Base-by-base conservation (phyloP, 208 protist genomes). In the Trypanosoma vivax region DNA sequence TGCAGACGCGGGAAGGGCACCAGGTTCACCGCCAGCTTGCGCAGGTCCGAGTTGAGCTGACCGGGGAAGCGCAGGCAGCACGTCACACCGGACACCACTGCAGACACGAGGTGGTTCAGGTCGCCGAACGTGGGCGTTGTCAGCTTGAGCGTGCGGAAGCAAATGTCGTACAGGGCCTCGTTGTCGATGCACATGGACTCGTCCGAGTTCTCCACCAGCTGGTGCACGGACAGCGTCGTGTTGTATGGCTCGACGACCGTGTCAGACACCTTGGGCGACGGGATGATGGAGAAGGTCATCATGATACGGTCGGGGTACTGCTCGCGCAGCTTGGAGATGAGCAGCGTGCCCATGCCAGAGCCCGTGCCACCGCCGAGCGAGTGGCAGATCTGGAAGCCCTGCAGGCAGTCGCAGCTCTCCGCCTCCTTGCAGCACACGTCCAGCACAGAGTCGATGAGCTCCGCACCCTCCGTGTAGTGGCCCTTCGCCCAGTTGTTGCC, bases 401-500 rank as follows among this genome's bases (percentile, higher is more conserved):
- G 97, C 33, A 99, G 83, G 74, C 93, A 97, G 64, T 99, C 97
- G 74, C 94, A 98, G 60, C 51, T 60, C 76, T 99, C 98, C 35
- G 94, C 96, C 82, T 99, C 97, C 81, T 97, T 99, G 65, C 98
- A 87, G 38, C 99, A 94, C 45, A 96, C 88, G 56, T 99, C 98
- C 23, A 99, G 76, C 13, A 99, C 93, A 23, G 73, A 77, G 55
- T 99, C 97, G 42, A 98, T 95, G 13, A 99, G 76, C 77, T 99
- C 97, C 54, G 94, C 96, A 54, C 98, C 97, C 63, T 99, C 97
- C 9, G 97, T 99, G 82, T 99, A 99, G 83, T 99, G 97, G 60
- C 98, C 94, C 79, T 96, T 97, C 46, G 90, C 93, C 97, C 97
- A 99, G 92, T 99, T 99, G 91, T 99, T 99, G 53, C 96, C 97